These are phyloP conservation scores for Phaeoacremonium minimum DNA, from an alignment of 2,329 filamentous ascomycete species.

Conservation along the genomic window DNA sequence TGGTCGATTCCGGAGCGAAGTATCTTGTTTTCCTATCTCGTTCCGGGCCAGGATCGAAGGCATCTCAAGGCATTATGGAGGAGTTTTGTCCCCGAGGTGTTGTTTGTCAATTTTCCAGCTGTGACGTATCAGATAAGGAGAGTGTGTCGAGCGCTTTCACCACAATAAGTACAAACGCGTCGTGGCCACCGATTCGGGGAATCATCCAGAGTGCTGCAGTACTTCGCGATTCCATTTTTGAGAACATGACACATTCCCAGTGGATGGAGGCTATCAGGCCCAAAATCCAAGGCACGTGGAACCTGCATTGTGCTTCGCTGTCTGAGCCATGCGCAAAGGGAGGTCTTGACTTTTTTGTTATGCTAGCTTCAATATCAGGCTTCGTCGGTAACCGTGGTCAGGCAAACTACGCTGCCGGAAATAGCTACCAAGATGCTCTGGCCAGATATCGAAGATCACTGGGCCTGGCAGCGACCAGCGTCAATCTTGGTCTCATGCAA, in stretches of 20 bases:
- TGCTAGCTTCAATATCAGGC: conserved; percentile 12
- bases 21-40: conserved; percentile 5
- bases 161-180: no score
- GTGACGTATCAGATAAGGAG: no score
- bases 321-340: no score
- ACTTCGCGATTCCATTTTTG: conserved; percentile 1
- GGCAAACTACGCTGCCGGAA: conserved; percentile 20
- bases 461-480: neutral
- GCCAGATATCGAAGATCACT: conserved; percentile 5
- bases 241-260: neutral
- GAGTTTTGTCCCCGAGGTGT: neutral
- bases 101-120: no score
- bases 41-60: neutral
- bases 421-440: conserved; percentile 21
- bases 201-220: conserved; percentile 7
- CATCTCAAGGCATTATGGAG: neutral
- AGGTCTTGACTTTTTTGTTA: conserved; percentile 4
- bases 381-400: conserved; percentile 15
- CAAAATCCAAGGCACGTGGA: conserved; percentile 1
- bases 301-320: conserved; percentile 1
- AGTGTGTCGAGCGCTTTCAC: no score
- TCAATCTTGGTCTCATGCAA: conserved; percentile 3
- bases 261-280: neutral
- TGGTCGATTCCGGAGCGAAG: conserved; percentile 2
- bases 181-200: no score